phyloP scores from a whole-genome alignment of 2,329 filamentous ascomycete genomes.

The Ascomycota sp. region DNA sequence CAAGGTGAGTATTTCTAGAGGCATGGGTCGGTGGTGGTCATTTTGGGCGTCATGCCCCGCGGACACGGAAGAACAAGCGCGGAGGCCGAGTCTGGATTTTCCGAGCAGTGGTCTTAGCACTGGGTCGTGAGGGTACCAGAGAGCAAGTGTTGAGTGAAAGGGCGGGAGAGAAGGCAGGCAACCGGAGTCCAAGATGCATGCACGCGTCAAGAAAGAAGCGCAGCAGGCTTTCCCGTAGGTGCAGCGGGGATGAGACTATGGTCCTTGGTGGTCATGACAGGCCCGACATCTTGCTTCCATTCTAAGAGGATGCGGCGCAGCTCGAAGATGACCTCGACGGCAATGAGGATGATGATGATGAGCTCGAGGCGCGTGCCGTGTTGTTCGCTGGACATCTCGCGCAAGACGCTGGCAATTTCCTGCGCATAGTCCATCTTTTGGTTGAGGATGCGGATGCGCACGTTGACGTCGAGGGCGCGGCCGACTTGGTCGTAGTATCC shows the following conservation, averaged over 20 bases:
- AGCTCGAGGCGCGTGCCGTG: slow-evolving; percentile 74
- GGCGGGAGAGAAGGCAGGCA: no score
- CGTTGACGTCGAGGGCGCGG: slow-evolving; percentile 69
- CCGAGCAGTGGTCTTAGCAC: no score
- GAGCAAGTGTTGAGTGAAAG: no score
- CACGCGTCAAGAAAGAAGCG: no score
- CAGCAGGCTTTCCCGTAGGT: no score
- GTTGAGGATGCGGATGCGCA: slow-evolving; percentile 76
- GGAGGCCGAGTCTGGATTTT: no score
- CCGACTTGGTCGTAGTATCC: slow-evolving; percentile 91
- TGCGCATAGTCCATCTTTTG: slow-evolving; percentile 96
- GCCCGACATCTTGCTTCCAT: slow-evolving; percentile 11
- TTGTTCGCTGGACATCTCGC: slow-evolving; percentile 75
- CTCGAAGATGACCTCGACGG: slow-evolving; percentile 79
- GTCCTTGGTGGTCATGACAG: not conserved
- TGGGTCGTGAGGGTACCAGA: no score
- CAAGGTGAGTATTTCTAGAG: no score
- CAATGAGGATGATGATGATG: slow-evolving; percentile 88
- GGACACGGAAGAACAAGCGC: no score
- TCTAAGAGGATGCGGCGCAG: slow-evolving; percentile 51
- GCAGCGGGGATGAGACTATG: not conserved
- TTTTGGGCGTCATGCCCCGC: no score
- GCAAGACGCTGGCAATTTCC: slow-evolving; percentile 73
- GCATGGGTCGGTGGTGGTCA: no score
- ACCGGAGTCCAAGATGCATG: no score